Conservation (phyloP, 257 asterid genomes). For the Capsicum pubescens region DNA sequence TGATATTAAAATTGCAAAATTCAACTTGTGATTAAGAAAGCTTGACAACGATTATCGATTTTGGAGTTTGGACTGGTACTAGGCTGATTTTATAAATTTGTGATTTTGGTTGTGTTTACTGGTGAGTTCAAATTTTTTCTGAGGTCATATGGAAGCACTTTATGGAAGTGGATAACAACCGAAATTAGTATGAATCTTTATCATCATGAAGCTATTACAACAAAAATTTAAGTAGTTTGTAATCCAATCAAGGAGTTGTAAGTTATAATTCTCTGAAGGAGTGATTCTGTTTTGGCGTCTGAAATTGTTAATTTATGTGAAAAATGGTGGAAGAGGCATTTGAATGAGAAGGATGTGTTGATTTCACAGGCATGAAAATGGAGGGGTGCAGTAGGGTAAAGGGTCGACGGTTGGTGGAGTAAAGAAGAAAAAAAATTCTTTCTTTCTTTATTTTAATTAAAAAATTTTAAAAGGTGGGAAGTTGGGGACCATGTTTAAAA, state of each 20-base stretch:
- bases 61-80: conserved; percentile 13
- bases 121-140: not conserved
- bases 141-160: not conserved
- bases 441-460: no score
- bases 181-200: not conserved
- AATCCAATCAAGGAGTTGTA: not conserved
- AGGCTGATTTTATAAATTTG: conserved; percentile 23
- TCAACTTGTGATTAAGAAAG: conserved; percentile 1
- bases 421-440: no score
- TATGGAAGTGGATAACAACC: not conserved
- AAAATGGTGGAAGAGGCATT: conserved; percentile 91
- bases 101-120: conserved; percentile 22
- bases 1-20: not conserved
- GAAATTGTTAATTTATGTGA: conserved; percentile 83
- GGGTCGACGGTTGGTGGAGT: no score
- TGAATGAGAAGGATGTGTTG: conserved; percentile 70
- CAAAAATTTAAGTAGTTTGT: not conserved
- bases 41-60: not conserved
- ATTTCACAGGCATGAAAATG: conserved; percentile 58
- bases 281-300: conserved; percentile 58
- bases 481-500: no score
- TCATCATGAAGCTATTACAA: not conserved
- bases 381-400: no score
- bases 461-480: no score
- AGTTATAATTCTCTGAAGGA: conserved; percentile 13